These are phyloP conservation scores for Solanum lignicaule DNA, from an alignment of 257 asterid species.

Conservation along the genomic window DNA sequence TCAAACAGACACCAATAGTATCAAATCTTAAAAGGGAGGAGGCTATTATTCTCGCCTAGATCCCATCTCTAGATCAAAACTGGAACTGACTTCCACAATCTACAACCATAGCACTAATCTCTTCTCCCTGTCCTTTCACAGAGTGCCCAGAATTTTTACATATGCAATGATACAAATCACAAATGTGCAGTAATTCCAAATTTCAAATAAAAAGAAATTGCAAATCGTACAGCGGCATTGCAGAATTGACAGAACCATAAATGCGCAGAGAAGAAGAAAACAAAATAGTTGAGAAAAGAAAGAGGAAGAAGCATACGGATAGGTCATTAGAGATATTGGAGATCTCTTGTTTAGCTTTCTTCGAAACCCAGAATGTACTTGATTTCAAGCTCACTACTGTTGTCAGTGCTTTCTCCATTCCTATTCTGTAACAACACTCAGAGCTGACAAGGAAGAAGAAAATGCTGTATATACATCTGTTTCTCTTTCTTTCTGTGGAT, in stretches of 20 bases:
- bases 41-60: neutral
- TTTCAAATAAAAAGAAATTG: too few species aligned
- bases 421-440: neutral
- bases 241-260: neutral
- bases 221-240: neutral
- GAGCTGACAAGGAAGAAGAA: neutral
- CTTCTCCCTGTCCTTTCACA: neutral
- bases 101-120: neutral
- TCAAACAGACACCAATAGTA: neutral
- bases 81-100: neutral
- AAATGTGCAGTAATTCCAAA: neutral
- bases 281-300: neutral
- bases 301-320: slow-evolving; percentile 30
- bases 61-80: too few species aligned
- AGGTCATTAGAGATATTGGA: slow-evolving; percentile 79
- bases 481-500: neutral
- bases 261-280: neutral
- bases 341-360: slow-evolving; percentile 93
- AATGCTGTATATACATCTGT: neutral
- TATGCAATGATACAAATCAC: neutral
- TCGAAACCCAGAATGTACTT: slow-evolving; percentile 81
- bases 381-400: slow-evolving; percentile 84
- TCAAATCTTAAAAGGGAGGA: neutral
- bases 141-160: neutral
- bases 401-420: slow-evolving; percentile 79